Evolutionary conservation across 148 eudicot genomes (phyloP).

Genomic region (Hydrangea macrophylla): DNA sequence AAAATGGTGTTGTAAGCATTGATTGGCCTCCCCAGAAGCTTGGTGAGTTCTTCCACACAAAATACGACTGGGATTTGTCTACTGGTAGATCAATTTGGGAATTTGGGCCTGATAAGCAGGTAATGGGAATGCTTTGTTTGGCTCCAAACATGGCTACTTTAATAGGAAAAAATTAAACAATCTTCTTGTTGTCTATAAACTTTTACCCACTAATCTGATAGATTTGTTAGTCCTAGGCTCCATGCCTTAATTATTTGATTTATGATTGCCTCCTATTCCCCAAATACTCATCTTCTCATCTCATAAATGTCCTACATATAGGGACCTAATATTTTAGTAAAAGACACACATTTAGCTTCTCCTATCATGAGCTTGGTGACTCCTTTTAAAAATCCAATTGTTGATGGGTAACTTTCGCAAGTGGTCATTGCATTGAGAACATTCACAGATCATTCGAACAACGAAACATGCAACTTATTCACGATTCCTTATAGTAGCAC

Average conservation of each 20-base stretch:
- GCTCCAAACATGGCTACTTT: not conserved
- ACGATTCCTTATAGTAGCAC: constrained; percentile 94
- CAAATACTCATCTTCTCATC: not conserved
- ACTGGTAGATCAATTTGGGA: constrained; percentile 99
- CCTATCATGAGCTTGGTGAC: constrained; percentile 82
- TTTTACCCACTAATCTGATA: not conserved
- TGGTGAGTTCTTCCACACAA: constrained; percentile 86
- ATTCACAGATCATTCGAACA: constrained; percentile 96
- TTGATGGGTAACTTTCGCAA: constrained; percentile 93
- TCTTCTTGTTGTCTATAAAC: not conserved
- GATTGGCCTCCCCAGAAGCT: constrained; percentile 91
- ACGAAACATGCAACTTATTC: constrained; percentile 98
- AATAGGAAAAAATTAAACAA: not conserved
- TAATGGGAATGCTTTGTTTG: constrained; percentile 16
- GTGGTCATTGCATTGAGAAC: constrained; percentile 89
- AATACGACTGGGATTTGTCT: constrained; percentile 97
- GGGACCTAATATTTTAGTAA: constrained; percentile 95
- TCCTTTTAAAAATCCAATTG: constrained; percentile 94
- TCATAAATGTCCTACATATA: constrained; percentile 20
- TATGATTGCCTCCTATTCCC: not conserved
- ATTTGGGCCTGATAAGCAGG: constrained; percentile 99
- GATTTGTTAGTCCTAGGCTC: no score
- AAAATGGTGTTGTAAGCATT: constrained; percentile 80
- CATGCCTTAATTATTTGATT: no score
- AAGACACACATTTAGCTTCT: constrained; percentile 96